These are phyloP conservation scores for Ustilaginoidea virens DNA, from an alignment of 2,329 filamentous ascomycete species.

Conservation along the genomic window DNA sequence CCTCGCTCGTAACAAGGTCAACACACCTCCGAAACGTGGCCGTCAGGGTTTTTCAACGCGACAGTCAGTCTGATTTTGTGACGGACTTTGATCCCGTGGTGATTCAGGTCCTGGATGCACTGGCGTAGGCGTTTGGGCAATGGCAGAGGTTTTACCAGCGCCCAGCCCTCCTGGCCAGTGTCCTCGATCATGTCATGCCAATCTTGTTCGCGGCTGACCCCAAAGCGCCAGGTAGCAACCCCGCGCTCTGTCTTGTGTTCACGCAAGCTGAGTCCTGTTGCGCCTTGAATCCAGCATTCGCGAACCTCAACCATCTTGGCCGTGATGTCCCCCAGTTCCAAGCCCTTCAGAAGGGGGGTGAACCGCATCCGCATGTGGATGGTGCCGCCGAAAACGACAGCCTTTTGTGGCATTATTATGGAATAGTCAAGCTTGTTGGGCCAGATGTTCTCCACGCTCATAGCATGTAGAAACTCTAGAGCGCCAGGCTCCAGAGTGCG, in stretches of 20 bases:
- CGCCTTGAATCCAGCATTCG: conserved; percentile 42
- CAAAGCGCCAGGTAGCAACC: conserved; percentile 43
- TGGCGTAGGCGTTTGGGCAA: conserved; percentile 69
- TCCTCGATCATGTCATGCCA: conserved; percentile 57
- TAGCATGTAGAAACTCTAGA: conserved; percentile 67
- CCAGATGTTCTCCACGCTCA: conserved; percentile 97
- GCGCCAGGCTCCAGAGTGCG: conserved; percentile 62
- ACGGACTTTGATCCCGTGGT: conserved; percentile 76
- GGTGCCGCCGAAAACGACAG: conserved; percentile 80
- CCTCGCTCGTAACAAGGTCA: not conserved
- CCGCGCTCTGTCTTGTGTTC: conserved; percentile 49
- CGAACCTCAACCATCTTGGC: conserved; percentile 68
- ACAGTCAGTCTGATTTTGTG: conserved; percentile 89
- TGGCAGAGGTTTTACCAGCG: conserved; percentile 44
- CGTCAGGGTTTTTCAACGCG: conserved; percentile 85
- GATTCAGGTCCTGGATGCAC: conserved; percentile 82
- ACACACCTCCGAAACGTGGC: conserved; percentile 74
- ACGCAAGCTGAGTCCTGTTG: conserved; percentile 29
- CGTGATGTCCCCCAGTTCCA: conserved; percentile 70
- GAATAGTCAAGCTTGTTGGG: conserved; percentile 95
- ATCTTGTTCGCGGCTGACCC: conserved; percentile 41
- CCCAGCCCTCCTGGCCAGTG: conserved; percentile 49
- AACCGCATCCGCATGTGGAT: conserved; percentile 76
- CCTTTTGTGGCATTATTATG: conserved; percentile 84
- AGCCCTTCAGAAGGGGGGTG: conserved; percentile 74